These are phyloP conservation scores for Sclerotinia borealis DNA, from an alignment of 2,329 filamentous ascomycete species.

Conservation along the genomic window DNA sequence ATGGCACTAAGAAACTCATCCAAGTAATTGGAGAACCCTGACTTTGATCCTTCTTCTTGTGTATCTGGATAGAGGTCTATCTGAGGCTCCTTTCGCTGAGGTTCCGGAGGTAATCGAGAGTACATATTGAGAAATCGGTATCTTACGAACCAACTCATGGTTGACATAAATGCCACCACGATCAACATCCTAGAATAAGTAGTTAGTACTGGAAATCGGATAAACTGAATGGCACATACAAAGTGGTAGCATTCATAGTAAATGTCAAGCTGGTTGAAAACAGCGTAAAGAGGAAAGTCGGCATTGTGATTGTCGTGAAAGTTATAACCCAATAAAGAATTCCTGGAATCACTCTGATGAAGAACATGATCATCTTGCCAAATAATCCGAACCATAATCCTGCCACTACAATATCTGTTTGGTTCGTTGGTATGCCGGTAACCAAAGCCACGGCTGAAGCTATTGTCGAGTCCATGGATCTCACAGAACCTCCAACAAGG, in stretches of 20 bases:
- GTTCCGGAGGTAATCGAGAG: conserved; percentile 84
- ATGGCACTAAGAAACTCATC: conserved; percentile 98
- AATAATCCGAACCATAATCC: conserved; percentile 54
- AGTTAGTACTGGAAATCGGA: conserved; percentile 18
- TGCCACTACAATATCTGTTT: conserved; percentile 35
- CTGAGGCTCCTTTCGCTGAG: conserved; percentile 91
- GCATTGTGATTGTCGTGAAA: conserved; percentile 81
- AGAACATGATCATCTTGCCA: conserved; percentile 47
- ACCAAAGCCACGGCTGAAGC: conserved; percentile 19
- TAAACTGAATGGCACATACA: conserved; percentile 49
- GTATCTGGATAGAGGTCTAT: conserved; percentile 92
- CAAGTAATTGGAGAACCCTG: conserved; percentile 88
- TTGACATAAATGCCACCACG: conserved; percentile 69
- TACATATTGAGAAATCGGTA: conserved; percentile 98
- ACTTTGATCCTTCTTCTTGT: conserved; percentile 83
- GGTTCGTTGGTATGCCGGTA: conserved; percentile 20
- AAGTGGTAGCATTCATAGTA: conserved; percentile 96
- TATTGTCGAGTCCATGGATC: conserved; percentile 21
- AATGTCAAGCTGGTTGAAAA: conserved; percentile 92
- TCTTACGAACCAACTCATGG: conserved; percentile 84
- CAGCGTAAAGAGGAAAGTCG: conserved; percentile 80
- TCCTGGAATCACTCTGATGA: conserved; percentile 51
- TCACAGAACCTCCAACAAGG: conserved; percentile 19
- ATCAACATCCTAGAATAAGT: conserved; percentile 60
- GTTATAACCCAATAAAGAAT: conserved; percentile 74